Evolutionary conservation across 441 rosid genomes (phyloP).

Genomic region (Dalechampia spathulata): DNA sequence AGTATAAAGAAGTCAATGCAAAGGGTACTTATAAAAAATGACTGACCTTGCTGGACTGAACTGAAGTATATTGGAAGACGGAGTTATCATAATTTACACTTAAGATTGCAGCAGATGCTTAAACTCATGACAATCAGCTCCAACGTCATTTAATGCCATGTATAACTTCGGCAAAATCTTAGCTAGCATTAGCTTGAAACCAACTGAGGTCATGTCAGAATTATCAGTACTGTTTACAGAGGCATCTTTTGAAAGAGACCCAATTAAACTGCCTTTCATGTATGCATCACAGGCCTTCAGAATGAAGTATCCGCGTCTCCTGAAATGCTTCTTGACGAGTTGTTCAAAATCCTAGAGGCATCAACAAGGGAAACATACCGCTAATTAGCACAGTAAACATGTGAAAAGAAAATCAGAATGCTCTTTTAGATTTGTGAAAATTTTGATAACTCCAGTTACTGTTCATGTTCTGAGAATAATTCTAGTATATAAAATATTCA

Average conservation of each 20-base stretch:
- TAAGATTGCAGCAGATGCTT: slow-evolving; percentile 54
- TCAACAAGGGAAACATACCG: not conserved
- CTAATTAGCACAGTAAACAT: not conserved
- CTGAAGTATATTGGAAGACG: slow-evolving; percentile 10
- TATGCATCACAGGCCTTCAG: slow-evolving; percentile 91
- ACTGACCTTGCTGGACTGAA: slow-evolving; percentile 30
- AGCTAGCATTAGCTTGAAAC: slow-evolving; percentile 90
- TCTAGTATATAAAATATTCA: not conserved
- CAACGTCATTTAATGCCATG: slow-evolving; percentile 49
- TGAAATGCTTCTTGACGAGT: slow-evolving; percentile 72
- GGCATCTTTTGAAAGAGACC: slow-evolving; percentile 70
- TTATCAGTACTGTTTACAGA: slow-evolving; percentile 30
- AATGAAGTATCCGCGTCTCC: slow-evolving; percentile 69
- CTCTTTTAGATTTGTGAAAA: not conserved
- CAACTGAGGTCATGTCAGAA: slow-evolving; percentile 73
- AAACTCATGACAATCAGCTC: slow-evolving; percentile 70
- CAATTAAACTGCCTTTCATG: slow-evolving; percentile 84
- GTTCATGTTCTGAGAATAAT: too few relatives aligned
- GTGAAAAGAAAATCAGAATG: not conserved
- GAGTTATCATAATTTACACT: slow-evolving; percentile 6
- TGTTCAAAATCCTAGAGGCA: slow-evolving; percentile 64
- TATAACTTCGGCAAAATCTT: slow-evolving; percentile 79
- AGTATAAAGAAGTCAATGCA: slow-evolving; percentile 8
- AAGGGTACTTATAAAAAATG: slow-evolving; percentile 12
- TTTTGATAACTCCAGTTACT: too few relatives aligned